These are phyloP conservation scores for Globisporangium alternatum DNA, from an alignment of 352 stramenopile species.

Conservation along the genomic window DNA sequence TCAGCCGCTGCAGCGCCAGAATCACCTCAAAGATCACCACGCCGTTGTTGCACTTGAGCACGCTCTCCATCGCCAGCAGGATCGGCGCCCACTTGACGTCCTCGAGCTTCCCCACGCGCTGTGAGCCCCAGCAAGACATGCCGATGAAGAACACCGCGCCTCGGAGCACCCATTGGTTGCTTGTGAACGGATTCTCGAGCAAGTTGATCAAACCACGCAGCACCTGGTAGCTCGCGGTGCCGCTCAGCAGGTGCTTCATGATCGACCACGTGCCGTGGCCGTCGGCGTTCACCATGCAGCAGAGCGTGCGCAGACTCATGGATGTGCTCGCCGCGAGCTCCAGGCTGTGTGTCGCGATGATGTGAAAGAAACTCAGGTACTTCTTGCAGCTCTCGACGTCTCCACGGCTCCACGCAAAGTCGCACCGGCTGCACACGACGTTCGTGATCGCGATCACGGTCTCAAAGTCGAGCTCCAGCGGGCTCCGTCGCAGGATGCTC, in stretches of 20 bases:
- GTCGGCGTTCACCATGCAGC: conserved; percentile 82
- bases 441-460: conserved; percentile 70
- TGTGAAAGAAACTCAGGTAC: conserved; percentile 75
- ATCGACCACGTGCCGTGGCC: conserved; percentile 80
- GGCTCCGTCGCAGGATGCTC: conserved; percentile 61
- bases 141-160: conserved; percentile 86
- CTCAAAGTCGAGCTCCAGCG: conserved; percentile 51
- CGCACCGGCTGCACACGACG: conserved; percentile 60
- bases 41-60: conserved; percentile 62
- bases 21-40: conserved; percentile 88
- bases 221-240: conserved; percentile 59
- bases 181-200: conserved; percentile 59
- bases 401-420: conserved; percentile 66
- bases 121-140: conserved; percentile 87
- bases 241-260: conserved; percentile 76
- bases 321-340: conserved; percentile 59
- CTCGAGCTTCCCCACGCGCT: conserved; percentile 70
- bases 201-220: conserved; percentile 65
- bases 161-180: conserved; percentile 71
- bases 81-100: conserved; percentile 74
- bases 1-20: conserved; percentile 76
- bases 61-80: conserved; percentile 57
- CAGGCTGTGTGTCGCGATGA: conserved; percentile 57
- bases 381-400: conserved; percentile 73
- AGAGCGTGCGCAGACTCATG: conserved; percentile 67